Percentiles rank a stretch among this genome's conserved stretches.
These are phyloP conservation scores for Epichloe coenophiala DNA, from an alignment of 2,329 filamentous ascomycete genomes.

Conservation along the genomic window DNA sequence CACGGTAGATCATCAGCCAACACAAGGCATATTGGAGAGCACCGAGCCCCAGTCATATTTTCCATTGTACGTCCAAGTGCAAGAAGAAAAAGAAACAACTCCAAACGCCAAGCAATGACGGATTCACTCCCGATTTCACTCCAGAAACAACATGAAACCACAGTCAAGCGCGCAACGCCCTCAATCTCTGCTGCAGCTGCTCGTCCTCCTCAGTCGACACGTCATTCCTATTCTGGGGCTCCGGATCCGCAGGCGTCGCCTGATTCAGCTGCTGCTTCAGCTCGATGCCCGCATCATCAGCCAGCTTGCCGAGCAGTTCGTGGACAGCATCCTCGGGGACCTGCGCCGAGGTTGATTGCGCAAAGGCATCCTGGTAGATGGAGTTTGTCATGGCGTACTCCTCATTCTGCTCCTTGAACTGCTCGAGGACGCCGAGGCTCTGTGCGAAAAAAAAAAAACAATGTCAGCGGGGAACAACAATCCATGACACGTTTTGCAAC, in stretches of 20 bases:
- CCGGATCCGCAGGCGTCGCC: constrained; percentile 41
- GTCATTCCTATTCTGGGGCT: constrained; percentile 43
- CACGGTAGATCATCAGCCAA: too few relatives aligned
- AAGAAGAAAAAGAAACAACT: neutral
- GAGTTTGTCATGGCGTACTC: constrained; percentile 52
- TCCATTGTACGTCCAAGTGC: neutral
- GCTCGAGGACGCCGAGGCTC: constrained; percentile 47
- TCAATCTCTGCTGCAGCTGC: constrained; percentile 48
- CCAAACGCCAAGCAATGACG: constrained; percentile 7
- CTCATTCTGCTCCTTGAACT: constrained; percentile 49
- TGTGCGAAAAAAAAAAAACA: too few relatives aligned
- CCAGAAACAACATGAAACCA: neutral
- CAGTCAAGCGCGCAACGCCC: constrained; percentile 34
- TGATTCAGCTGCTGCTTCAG: constrained; percentile 59
- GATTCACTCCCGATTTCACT: neutral
- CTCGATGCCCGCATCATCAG: constrained; percentile 78
- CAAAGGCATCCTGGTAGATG: constrained; percentile 79
- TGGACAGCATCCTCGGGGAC: constrained; percentile 76
- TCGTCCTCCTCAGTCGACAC: constrained; percentile 70
- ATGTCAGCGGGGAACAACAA: too few relatives aligned
- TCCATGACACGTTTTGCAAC: too few relatives aligned
- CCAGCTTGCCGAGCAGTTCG: constrained; percentile 69
- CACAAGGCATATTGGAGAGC: too few relatives aligned
- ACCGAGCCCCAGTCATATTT: neutral
- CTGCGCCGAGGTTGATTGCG: constrained; percentile 59